phyloP scores from a whole-genome alignment of 2,329 filamentous ascomycete genomes.

The Botrytis byssoidea region DNA sequence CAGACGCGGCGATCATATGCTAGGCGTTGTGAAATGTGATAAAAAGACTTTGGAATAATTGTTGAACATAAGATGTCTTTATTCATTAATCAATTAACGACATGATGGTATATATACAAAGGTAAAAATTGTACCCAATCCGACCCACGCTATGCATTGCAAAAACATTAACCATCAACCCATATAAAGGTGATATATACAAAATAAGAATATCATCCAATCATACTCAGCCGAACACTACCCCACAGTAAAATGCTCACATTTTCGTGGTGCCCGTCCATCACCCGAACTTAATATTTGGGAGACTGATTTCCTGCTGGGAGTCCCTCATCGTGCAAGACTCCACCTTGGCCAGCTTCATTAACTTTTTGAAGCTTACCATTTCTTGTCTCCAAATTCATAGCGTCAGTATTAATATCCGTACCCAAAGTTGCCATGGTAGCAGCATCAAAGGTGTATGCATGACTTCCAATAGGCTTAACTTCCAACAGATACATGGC shows the following conservation, averaged over 20 bases:
- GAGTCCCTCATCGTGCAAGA: slow-evolving; percentile 16
- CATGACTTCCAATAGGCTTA: slow-evolving; percentile 40
- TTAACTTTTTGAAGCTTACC: slow-evolving; percentile 10
- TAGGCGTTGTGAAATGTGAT: neutral
- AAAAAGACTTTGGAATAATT: neutral
- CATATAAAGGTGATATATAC: neutral
- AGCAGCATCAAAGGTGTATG: slow-evolving; percentile 9
- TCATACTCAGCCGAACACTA: neutral
- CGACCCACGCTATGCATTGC: neutral
- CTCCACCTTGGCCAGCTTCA: slow-evolving; percentile 9
- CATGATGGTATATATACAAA: neutral
- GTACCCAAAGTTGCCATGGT: neutral
- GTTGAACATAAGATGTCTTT: neutral
- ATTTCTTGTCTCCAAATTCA: slow-evolving; percentile 14
- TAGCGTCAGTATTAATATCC: slow-evolving; percentile 12
- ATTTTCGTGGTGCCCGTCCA: neutral
- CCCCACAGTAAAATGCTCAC: neutral
- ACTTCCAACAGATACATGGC: slow-evolving; percentile 33
- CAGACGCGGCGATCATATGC: neutral
- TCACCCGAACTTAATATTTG: neutral
- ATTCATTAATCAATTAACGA: slow-evolving; percentile 7
- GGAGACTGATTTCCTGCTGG: neutral
- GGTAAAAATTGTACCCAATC: neutral
- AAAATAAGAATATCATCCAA: neutral
- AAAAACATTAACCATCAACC: slow-evolving; percentile 3